Conservation (phyloP, 257 asterid genomes). For the Cinchona pubescens region DNA sequence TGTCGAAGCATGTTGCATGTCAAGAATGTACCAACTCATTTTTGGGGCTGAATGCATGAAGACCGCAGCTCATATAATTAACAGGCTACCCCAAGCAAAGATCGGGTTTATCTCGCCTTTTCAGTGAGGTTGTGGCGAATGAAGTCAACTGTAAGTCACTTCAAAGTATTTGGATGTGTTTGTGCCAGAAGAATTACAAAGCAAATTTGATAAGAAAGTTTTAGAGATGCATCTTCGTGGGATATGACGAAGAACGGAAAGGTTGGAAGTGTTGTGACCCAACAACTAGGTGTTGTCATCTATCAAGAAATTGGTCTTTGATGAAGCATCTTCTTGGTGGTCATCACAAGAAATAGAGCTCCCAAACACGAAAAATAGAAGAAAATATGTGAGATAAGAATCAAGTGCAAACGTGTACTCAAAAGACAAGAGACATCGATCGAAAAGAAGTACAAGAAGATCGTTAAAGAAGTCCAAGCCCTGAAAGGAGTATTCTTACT, state of each 20-base stretch:
- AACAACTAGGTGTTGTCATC: background rate
- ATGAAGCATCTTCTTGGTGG: constrained; percentile 17
- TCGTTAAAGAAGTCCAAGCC: background rate
- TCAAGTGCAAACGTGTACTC: too few relatives aligned
- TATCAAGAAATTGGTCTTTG: constrained; percentile 10
- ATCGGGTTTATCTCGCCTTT: constrained; percentile 3
- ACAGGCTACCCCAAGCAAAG: constrained; percentile 11
- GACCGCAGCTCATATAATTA: too few relatives aligned
- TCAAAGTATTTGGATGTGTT: background rate
- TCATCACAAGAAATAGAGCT: background rate
- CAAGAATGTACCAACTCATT: too few relatives aligned
- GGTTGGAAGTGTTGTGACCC: constrained; percentile 9
- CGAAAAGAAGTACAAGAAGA: background rate
- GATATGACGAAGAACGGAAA: constrained; percentile 1
- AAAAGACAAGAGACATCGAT: too few relatives aligned
- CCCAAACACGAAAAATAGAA: background rate
- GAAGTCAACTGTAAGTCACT: background rate
- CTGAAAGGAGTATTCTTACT: too few relatives aligned
- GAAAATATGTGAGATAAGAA: background rate
- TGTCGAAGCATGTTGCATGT: too few relatives aligned
- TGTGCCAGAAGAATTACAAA: background rate
- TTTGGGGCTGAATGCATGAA: too few relatives aligned
- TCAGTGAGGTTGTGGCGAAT: background rate
- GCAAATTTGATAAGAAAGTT: constrained; percentile 10
- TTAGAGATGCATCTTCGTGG: constrained; percentile 6